Conservation (phyloP, 495 filamentous ascomycete species). For the Aspergillus steynii region DNA sequence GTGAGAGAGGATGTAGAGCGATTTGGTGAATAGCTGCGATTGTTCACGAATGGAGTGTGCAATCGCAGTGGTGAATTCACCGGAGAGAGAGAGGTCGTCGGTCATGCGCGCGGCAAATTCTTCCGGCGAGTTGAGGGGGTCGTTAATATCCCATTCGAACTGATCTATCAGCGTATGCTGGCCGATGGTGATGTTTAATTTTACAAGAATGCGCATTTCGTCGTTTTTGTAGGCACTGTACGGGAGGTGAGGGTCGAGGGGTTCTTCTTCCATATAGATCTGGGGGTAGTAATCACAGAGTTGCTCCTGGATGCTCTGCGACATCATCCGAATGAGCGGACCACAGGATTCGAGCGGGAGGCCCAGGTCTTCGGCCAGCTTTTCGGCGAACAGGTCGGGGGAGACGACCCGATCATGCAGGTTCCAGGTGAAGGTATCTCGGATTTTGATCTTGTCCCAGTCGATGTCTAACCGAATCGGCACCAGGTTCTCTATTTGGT, state of each 20-base stretch:
- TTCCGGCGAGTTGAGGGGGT: constrained; percentile 87
- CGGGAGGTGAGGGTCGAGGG: constrained; percentile 84
- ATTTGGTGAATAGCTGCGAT: constrained; percentile 87
- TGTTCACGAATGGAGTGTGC: constrained; percentile 97
- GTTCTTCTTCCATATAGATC: constrained; percentile 83
- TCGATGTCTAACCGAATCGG: constrained; percentile 92
- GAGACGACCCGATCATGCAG: constrained; percentile 83
- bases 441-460: constrained; percentile 90
- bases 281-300: constrained; percentile 91
- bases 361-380: constrained; percentile 88
- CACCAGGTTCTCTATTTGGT: constrained; percentile 87
- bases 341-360: constrained; percentile 64
- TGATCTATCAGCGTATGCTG: constrained; percentile 93
- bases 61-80: constrained; percentile 96
- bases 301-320: constrained; percentile 83
- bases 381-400: constrained; percentile 78
- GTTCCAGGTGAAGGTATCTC: constrained; percentile 99
- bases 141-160: constrained; percentile 99
- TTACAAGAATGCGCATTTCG: constrained; percentile 94
- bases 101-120: constrained; percentile 90
- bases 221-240: constrained; percentile 97
- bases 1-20: constrained; percentile 88
- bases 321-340: constrained; percentile 73
- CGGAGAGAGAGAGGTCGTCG: constrained; percentile 84
- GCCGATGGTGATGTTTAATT: constrained; percentile 97